Base-by-base conservation (phyloP, 2,329 filamentous ascomycete genomes). In the Zasmidium cellare region DNA sequence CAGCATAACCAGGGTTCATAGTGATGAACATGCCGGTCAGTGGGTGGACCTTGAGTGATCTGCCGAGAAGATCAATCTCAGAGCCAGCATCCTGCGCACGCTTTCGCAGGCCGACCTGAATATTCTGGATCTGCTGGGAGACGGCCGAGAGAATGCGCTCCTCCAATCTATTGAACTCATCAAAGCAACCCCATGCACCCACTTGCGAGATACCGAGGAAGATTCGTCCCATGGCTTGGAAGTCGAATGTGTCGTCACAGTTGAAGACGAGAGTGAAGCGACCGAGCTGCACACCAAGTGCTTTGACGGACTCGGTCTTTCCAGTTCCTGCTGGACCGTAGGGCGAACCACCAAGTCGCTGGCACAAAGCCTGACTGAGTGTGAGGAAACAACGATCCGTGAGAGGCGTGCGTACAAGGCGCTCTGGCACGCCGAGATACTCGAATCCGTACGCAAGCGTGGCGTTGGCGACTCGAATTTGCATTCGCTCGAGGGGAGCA, bases 11-110 rank as follows among this genome's bases (percentile, higher is more conserved):
- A 74, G 94, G 94, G 75, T 99, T 99, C 96, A 99, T 99, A 41
- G 94, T 99, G 74, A 99, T 99, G 80, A 99, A 99, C 73, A 99
- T 94, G 67, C 94, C 94, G 51, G 96, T 97, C 72, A 97, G 96
- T 60, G 84, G 82, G 70, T 96, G 96, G 65, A 99, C 94, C 62
- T 83, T 86, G 49, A 99, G 83, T 67, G 96, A 92, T 55, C 94
- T 90, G 50, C 93, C 93, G 54, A 97, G 90, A 19, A 99, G 82
- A 74, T 99, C 94, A 67, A 99, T 97, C 72, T 97, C 90, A 1
- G 91, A 82, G 72, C 90, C 91, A 6, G 89, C 85, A 67, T 97
- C 90, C 55, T 91, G 87, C 7, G 80, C 88, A 31, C 89, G 88
- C 72, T 93, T 91, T 73, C 92, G 92, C 55, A 99, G 81, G 57